Conservation (phyloP, 2,329 filamentous ascomycete genomes). For the Stagonosporopsis rhizophila region DNA sequence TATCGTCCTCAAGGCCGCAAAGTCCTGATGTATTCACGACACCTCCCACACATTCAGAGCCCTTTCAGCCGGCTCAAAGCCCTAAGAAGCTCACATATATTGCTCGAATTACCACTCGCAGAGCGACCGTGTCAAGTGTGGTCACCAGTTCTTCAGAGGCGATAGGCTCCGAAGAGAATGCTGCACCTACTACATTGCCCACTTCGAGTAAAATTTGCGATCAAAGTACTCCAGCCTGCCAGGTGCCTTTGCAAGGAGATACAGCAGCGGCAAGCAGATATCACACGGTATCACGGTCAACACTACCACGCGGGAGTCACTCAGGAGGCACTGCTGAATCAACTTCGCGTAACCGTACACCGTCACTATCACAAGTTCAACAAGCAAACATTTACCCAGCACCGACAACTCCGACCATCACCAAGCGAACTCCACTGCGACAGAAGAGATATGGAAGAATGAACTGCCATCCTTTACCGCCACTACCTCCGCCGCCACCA, state of each 20-base stretch:
- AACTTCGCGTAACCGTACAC: constrained; percentile 22
- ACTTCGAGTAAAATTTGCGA: constrained; percentile 9
- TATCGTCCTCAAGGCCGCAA: constrained; percentile 24
- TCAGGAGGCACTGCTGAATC: constrained; percentile 6
- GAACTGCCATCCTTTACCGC: constrained; percentile 20
- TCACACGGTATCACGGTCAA: constrained; percentile 24
- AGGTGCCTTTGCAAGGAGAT: not conserved
- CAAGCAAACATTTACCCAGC: constrained; percentile 4
- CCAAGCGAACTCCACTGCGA: not conserved
- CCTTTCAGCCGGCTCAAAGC: not conserved
- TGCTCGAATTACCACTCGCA: constrained; percentile 6
- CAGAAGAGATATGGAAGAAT: constrained; percentile 5
- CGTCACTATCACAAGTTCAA: constrained; percentile 27
- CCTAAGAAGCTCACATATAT: constrained; percentile 2
- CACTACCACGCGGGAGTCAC: constrained; percentile 24
- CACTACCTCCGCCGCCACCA: constrained; percentile 14
- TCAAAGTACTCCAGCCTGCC: constrained; percentile 2
- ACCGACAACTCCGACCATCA: not conserved
- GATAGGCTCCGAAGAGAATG: constrained; percentile 1
- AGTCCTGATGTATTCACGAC: constrained; percentile 23
- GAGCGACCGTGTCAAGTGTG: not conserved
- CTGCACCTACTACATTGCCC: not conserved
- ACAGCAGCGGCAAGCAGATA: constrained; percentile 13
- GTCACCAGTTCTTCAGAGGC: not conserved
- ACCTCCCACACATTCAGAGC: constrained; percentile 8